Conservation (phyloP, 805 yeast species). For the Spathaspora girioi region DNA sequence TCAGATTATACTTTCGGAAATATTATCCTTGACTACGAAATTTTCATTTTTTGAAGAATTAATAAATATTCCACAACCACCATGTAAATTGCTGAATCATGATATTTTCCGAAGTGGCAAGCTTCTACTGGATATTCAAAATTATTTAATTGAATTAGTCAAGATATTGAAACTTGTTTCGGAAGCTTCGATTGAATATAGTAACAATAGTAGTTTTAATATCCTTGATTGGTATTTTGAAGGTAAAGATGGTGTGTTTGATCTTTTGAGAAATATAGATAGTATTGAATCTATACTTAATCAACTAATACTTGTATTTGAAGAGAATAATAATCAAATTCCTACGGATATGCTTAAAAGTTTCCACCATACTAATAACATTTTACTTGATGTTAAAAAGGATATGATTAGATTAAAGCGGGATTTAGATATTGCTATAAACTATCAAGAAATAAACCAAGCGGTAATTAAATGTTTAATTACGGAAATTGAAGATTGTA, state of each 20-base stretch:
- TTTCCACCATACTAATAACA: conserved; percentile 24
- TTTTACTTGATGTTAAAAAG: conserved; percentile 23
- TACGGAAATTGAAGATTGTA: conserved; percentile 23
- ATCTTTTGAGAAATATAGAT: conserved; percentile 16
- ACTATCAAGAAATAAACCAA: conserved; percentile 24
- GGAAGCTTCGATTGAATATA: not conserved
- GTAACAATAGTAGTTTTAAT: not conserved
- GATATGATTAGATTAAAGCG: conserved; percentile 15
- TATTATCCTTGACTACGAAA: conserved; percentile 15
- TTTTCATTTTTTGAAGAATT: conserved; percentile 22
- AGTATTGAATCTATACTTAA: conserved; percentile 24
- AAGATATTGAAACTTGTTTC: conserved; percentile 11
- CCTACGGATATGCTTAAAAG: conserved; percentile 15
- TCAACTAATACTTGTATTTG: conserved; percentile 15
- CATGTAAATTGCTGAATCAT: conserved; percentile 14
- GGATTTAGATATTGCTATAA: conserved; percentile 24
- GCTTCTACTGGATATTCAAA: conserved; percentile 24
- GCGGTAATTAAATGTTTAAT: conserved; percentile 20
- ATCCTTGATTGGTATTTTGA: conserved; percentile 24
- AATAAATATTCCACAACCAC: conserved; percentile 13
- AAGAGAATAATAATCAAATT: conserved; percentile 8
- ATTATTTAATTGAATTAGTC: conserved; percentile 19
- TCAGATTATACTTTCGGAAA: conserved; percentile 10
- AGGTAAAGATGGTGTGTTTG: conserved; percentile 17
- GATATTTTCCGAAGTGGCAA: conserved; percentile 25